Evolutionary conservation across 2,329 filamentous ascomycete genomes (phyloP), one percentile per base, ranked within the genome.

Genomic region (Neodidymelliopsis sp.): DNA sequence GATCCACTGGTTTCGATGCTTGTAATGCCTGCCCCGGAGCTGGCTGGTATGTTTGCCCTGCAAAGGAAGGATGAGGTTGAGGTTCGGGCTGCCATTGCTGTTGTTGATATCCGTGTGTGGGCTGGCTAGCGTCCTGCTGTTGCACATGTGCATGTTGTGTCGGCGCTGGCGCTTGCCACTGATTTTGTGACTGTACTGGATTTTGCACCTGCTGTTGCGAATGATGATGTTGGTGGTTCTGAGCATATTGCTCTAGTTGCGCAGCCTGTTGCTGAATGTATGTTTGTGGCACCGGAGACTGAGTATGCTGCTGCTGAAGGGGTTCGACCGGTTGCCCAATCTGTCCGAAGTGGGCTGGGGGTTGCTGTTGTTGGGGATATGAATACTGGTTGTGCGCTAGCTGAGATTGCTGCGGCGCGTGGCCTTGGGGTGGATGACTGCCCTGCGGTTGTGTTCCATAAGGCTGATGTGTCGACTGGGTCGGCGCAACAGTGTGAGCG

Each of bases 1-100:
- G 62, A 41, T 50, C 56, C 19, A 64, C 30, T 8, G 69, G 63
- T 30, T 61, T 69, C 6, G 64, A 61, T 11, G 63, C 63, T 51
- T 67, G 60, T n/a, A 65, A 62, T 1, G 47, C 49, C 38, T 63
- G 60, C 11, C 57, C 54, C 36, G 57, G 36, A 9, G 38, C 54
- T 15, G 61, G 52, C 5, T 38, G 24, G 40, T 62, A 57, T 11
- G 59, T 60, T 19, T 61, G 60, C n/a, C 48, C 51, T 4, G 27
- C 12, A n/a, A 53, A 16, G n/a, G 58, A 53, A 7, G 34, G 44
- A 40, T 67, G 64, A 16, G 56, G 20, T 31, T 65, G 65, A 33
- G 65, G 57, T 25, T 50, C 56, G n/a, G 60, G 52, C 36, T 64
- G 60, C 59, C 61, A 62, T 34, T 49, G 42, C 39, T 55, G 53